Percentiles rank a stretch among this genome's conserved stretches.
Conservation (phyloP, 192 early-diverging fungal genomes). For the Coemansia sp. region DNA sequence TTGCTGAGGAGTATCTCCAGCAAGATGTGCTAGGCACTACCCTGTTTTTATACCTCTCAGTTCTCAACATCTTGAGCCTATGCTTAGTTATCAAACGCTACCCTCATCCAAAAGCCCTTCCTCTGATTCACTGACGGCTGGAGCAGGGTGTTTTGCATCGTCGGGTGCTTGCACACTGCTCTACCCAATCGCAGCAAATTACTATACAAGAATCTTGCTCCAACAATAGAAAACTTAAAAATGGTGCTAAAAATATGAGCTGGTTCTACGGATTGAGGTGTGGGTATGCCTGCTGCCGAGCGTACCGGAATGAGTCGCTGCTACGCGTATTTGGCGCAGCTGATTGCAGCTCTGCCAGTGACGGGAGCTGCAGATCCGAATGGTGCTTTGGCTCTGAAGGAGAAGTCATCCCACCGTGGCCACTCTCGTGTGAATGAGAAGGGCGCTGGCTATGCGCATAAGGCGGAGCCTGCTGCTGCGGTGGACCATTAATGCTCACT, state of each 20-base stretch:
- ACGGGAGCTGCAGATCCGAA: conserved; percentile 38
- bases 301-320: conserved; percentile 26
- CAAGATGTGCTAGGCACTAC: no score
- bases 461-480: conserved; percentile 3
- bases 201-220: background rate
- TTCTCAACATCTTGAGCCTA: no score
- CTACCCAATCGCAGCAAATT: no score
- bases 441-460: background rate
- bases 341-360: conserved; percentile 45
- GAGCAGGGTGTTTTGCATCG: no score
- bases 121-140: no score
- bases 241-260: background rate
- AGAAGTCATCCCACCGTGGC: background rate
- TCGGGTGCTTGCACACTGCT: no score
- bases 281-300: conserved; percentile 20
- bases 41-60: no score
- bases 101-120: no score
- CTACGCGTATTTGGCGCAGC: conserved; percentile 25
- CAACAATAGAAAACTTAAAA: no score
- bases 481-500: background rate
- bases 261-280: conserved; percentile 18
- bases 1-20: no score
- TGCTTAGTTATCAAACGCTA: no score
- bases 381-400: conserved; percentile 9
- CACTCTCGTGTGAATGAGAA: background rate